Percentiles rank a stretch among this genome's conserved stretches.
Conservation (phyloP, 148 eudicot species). For the Chenopodium formosanum region DNA sequence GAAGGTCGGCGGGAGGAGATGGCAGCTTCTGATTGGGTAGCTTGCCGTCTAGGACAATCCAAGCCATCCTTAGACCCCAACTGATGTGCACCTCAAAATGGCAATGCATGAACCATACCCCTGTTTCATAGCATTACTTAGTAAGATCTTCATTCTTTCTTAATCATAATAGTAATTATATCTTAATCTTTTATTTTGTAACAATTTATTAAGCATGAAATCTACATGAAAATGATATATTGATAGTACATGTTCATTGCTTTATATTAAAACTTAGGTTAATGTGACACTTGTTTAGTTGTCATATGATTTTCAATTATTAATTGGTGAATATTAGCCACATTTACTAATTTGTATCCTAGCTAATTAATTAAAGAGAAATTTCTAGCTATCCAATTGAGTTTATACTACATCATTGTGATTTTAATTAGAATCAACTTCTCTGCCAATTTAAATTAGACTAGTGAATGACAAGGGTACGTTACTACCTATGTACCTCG, state of each 20-base stretch:
- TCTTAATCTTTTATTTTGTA: no score
- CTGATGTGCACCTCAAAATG: conserved; percentile 66
- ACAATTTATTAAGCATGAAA: neutral
- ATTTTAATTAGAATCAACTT: no score
- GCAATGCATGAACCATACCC: conserved; percentile 74
- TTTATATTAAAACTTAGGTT: conserved; percentile 8
- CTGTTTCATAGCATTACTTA: conserved; percentile 14
- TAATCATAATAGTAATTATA: no score
- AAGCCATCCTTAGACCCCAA: conserved; percentile 76
- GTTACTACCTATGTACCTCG: no score
- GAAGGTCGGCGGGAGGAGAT: conserved; percentile 70
- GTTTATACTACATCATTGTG: no score
- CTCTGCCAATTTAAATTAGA: no score
- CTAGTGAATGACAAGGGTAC: no score
- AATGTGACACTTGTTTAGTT: conserved; percentile 2
- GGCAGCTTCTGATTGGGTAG: conserved; percentile 58
- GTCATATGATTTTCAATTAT: neutral
- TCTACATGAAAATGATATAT: neutral
- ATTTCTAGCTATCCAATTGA: no score
- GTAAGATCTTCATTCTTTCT: no score
- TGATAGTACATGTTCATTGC: neutral
- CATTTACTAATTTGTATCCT: no score
- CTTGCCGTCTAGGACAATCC: conserved; percentile 57
- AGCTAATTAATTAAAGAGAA: no score
- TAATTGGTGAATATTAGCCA: neutral